phyloP scores from a whole-genome alignment of 805 yeast species.

The Wickerhamiella brachini region DNA sequence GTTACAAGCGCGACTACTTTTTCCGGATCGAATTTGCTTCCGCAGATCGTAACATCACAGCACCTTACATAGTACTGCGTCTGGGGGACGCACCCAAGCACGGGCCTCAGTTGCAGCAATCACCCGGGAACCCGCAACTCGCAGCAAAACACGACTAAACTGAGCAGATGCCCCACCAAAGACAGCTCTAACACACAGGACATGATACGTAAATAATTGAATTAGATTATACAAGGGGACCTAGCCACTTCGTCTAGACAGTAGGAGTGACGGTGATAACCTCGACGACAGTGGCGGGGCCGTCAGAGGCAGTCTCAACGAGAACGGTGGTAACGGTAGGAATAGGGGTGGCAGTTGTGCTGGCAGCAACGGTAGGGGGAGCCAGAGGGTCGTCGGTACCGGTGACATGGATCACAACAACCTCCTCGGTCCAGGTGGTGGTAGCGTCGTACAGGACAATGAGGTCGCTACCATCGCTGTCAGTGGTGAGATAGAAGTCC shows the following conservation, averaged over 20 bases:
- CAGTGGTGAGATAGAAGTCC: neutral
- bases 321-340: neutral
- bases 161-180: too few species aligned
- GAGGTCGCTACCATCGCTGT: neutral
- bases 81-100: too few species aligned
- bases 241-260: neutral
- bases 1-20: too few species aligned
- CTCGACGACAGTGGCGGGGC: neutral
- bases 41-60: too few species aligned
- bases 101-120: too few species aligned
- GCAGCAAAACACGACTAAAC: too few species aligned
- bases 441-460: neutral
- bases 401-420: neutral
- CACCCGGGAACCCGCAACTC: too few species aligned
- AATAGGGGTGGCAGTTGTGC: neutral
- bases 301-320: neutral
- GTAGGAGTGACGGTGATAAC: neutral
- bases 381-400: neutral
- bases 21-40: too few species aligned
- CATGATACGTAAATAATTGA: too few species aligned
- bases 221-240: too few species aligned
- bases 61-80: too few species aligned
- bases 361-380: neutral
- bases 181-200: too few species aligned
- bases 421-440: neutral